phyloP scores from a whole-genome alignment of 768 basidiomycete genomes.

The Saitozyma podzolica region DNA sequence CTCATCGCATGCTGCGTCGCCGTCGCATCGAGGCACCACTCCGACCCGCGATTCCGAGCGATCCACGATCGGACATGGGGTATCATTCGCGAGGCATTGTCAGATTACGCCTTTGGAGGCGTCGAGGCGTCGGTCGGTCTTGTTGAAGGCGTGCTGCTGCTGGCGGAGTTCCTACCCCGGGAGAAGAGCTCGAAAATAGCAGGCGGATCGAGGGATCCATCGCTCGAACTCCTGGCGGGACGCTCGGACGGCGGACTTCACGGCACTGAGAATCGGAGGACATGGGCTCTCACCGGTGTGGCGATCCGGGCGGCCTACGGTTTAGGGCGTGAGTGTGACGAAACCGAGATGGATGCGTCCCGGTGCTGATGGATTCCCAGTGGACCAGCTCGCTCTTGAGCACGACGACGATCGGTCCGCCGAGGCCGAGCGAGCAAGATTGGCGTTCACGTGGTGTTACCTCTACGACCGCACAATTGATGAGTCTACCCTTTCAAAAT shows the following conservation, averaged over 20 bases:
- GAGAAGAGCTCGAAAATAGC: slow-evolving; percentile 11
- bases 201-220: slow-evolving; percentile 1
- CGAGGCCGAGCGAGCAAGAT: slow-evolving; percentile 33
- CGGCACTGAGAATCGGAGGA: slow-evolving; percentile 44
- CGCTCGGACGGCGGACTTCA: slow-evolving; percentile 30
- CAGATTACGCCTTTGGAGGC: slow-evolving; percentile 41
- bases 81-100: slow-evolving; percentile 35
- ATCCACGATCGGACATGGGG: slow-evolving; percentile 45
- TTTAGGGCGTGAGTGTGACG: slow-evolving; percentile 32
- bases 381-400: slow-evolving; percentile 37
- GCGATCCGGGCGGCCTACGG: slow-evolving; percentile 49
- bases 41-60: slow-evolving; percentile 18
- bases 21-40: slow-evolving; percentile 40
- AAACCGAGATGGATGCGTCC: too few relatives aligned
- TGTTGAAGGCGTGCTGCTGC: slow-evolving; percentile 45
- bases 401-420: slow-evolving; percentile 25
- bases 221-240: slow-evolving; percentile 15
- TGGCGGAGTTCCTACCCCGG: slow-evolving; percentile 47
- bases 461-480: slow-evolving; percentile 46
- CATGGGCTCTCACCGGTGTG: slow-evolving; percentile 47
- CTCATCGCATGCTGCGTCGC: slow-evolving; percentile 36
- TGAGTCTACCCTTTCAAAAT: slow-evolving; percentile 5
- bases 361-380: slow-evolving; percentile 14
- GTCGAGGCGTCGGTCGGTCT: slow-evolving; percentile 39
- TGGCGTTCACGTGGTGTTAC: slow-evolving; percentile 49